Percentiles rank a stretch among this genome's conserved stretches.
phyloP scores from a whole-genome alignment of 2,329 filamentous ascomycete species.

The Teratosphaeriaceae sp. region DNA sequence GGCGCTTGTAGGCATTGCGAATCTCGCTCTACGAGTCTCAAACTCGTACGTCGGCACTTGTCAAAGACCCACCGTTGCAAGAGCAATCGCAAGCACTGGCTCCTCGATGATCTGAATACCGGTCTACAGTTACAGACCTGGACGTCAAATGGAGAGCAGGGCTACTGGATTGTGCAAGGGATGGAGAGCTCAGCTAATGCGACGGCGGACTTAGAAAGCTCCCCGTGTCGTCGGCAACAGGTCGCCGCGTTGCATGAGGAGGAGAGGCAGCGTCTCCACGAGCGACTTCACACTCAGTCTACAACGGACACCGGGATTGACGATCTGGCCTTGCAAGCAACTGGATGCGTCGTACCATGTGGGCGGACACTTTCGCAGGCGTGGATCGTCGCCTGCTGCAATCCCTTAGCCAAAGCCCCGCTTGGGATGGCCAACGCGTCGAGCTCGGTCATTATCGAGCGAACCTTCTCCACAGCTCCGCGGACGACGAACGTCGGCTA shows the following conservation, averaged over 20 bases:
- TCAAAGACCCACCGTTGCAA: conserved; percentile 5
- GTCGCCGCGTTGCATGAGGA: conserved; percentile 6
- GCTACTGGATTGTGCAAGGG: conserved; percentile 6
- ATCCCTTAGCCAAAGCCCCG: conserved; percentile 4
- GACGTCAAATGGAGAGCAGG: conserved; percentile 6
- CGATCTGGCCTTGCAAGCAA: conserved; percentile 6
- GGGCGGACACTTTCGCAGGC: conserved; percentile 4
- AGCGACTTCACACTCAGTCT: not conserved
- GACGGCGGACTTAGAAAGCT: not conserved
- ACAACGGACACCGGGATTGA: conserved; percentile 5
- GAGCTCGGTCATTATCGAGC: conserved; percentile 2
- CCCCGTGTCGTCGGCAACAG: conserved; percentile 4
- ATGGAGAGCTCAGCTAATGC: not conserved
- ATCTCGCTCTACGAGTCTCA: conserved; percentile 3
- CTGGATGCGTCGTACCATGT: conserved; percentile 9
- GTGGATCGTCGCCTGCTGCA: conserved; percentile 5
- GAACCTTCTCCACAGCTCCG: conserved; percentile 3
- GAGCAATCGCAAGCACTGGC: conserved; percentile 6
- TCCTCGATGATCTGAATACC: conserved; percentile 4
- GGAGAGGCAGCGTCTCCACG: conserved; percentile 3
- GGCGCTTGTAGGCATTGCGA: conserved; percentile 4
- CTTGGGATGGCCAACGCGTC: conserved; percentile 3
- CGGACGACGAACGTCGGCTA: conserved; percentile 4
- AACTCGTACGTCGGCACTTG: conserved; percentile 6
- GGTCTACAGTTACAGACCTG: conserved; percentile 7